Conservation (phyloP, 345 rosid species). For the Lepidium africanum region DNA sequence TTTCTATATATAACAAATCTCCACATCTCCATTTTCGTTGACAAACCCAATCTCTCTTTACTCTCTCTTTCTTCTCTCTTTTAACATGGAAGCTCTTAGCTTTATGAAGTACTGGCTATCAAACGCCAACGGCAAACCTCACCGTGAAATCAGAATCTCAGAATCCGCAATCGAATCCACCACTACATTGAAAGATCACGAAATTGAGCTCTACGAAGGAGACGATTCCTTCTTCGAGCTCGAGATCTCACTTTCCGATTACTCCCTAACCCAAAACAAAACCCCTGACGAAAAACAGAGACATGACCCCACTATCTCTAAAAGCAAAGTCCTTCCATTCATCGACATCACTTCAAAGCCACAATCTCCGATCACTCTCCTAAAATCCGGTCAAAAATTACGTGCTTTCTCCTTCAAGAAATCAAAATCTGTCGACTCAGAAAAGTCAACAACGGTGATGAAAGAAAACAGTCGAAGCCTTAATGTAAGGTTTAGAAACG, state of each 20-base stretch:
- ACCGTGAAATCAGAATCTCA: conserved; percentile 26
- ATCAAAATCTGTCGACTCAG: conserved; percentile 36
- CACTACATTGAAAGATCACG: conserved; percentile 15
- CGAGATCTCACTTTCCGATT: conserved; percentile 55
- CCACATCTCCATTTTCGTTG: conserved; percentile 4
- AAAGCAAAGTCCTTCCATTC: conserved; percentile 61
- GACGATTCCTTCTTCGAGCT: conserved; percentile 90
- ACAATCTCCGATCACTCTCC: conserved; percentile 51
- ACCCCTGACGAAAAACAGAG: conserved; percentile 8
- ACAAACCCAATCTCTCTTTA: conserved; percentile 16
- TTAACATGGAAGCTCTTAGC: conserved; percentile 55
- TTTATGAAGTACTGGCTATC: conserved; percentile 55
- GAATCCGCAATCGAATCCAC: conserved; percentile 13
- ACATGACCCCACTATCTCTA: conserved; percentile 26
- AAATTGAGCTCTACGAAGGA: conserved; percentile 45
- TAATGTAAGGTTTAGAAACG: conserved; percentile 37
- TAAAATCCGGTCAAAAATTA: conserved; percentile 60
- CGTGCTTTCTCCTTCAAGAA: conserved; percentile 50
- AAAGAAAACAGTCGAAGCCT: conserved; percentile 28
- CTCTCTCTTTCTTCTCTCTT: neutral
- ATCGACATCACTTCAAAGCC: conserved; percentile 46
- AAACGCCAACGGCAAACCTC: conserved; percentile 20
- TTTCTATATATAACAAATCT: conserved; percentile 9
- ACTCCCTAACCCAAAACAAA: conserved; percentile 18
- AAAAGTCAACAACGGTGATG: conserved; percentile 17